These are phyloP conservation scores for Trichoderma breve DNA, from an alignment of 2,329 filamentous ascomycete species.

Conservation along the genomic window DNA sequence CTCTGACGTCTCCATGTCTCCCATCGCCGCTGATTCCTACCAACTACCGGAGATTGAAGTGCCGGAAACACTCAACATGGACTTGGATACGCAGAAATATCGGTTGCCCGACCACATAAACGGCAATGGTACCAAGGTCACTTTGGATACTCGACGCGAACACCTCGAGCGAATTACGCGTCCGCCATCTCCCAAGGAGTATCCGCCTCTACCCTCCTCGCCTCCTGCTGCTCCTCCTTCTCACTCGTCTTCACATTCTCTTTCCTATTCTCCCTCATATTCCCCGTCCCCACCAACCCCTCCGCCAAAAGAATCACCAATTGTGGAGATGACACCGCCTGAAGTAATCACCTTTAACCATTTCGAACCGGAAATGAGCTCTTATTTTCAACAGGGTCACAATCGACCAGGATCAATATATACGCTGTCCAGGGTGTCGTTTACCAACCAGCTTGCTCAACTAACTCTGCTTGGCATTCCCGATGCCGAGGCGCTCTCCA, in stretches of 20 bases:
- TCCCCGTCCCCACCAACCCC: constrained; percentile 35
- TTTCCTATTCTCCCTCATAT: constrained; percentile 6
- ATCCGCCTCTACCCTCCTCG: constrained; percentile 24
- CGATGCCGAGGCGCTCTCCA: constrained; percentile 77
- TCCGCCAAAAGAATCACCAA: constrained; percentile 41
- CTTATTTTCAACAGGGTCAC: constrained; percentile 66
- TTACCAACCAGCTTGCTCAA: constrained; percentile 89
- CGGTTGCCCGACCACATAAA: constrained; percentile 68
- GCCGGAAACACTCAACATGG: constrained; percentile 43
- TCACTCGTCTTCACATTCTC: background rate
- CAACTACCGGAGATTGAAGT: constrained; percentile 53
- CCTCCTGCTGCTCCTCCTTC: background rate
- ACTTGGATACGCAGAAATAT: constrained; percentile 72
- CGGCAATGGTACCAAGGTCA: constrained; percentile 65
- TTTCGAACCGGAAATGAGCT: constrained; percentile 50
- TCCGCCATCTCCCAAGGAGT: constrained; percentile 35
- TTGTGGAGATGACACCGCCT: constrained; percentile 19
- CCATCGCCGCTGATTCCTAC: constrained; percentile 34
- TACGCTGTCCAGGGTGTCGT: constrained; percentile 86
- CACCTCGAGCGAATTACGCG: constrained; percentile 53
- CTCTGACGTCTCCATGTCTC: constrained; percentile 27
- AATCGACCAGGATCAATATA: constrained; percentile 83
- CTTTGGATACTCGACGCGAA: constrained; percentile 55
- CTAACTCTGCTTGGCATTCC: constrained; percentile 87
- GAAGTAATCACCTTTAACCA: constrained; percentile 37